These are phyloP conservation scores for Russula vinacea DNA, from an alignment of 768 basidiomycete species.

Conservation along the genomic window DNA sequence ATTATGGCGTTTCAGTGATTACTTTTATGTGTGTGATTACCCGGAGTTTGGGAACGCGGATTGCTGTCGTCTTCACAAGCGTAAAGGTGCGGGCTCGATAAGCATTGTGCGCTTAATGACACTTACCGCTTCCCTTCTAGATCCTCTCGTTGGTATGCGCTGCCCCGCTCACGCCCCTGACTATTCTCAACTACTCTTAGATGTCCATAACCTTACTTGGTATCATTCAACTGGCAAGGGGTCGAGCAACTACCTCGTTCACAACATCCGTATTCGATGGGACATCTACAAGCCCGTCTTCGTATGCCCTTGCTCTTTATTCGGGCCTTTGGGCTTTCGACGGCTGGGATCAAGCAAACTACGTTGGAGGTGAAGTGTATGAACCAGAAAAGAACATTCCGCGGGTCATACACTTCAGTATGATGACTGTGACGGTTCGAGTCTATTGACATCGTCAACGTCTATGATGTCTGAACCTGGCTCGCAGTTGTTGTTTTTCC, in stretches of 20 bases:
- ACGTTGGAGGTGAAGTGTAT: constrained; percentile 84
- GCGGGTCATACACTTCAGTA: constrained; percentile 84
- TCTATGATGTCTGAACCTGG: constrained; percentile 21
- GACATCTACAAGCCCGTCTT: constrained; percentile 76
- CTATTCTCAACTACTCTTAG: constrained; percentile 38
- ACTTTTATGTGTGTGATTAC: constrained; percentile 77
- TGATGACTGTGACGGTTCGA: constrained; percentile 74
- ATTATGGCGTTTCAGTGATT: constrained; percentile 66
- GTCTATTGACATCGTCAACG: background rate
- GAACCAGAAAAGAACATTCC: constrained; percentile 85
- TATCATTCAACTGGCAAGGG: constrained; percentile 68
- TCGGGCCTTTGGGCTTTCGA: constrained; percentile 95
- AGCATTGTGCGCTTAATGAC: background rate
- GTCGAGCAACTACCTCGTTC: constrained; percentile 66
- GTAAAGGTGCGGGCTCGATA: constrained; percentile 61
- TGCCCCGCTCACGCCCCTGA: background rate
- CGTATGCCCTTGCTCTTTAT: constrained; percentile 91
- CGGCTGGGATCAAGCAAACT: constrained; percentile 94
- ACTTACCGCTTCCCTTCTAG: constrained; percentile 38
- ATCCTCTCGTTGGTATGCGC: constrained; percentile 60
- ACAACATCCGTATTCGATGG: constrained; percentile 64
- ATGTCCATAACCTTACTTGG: constrained; percentile 75
- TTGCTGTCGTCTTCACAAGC: constrained; percentile 81
- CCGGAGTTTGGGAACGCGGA: constrained; percentile 71
- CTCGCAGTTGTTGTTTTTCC: constrained; percentile 64